Evolutionary conservation across 1,284 basidiomycete species (phyloP).

Genomic region (Xerocomus minutiporus): DNA sequence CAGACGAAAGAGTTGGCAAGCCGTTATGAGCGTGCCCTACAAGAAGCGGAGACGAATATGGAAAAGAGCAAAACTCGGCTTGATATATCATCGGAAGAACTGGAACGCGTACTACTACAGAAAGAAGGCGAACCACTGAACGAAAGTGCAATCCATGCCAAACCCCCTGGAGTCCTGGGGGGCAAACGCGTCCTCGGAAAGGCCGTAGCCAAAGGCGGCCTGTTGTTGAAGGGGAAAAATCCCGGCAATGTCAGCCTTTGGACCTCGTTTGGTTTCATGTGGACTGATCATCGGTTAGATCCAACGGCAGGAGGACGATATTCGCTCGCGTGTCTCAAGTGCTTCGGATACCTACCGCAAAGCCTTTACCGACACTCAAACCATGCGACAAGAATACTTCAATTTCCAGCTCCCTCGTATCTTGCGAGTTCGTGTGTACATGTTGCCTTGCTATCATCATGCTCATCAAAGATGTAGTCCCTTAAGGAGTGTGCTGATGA

Average conservation of each 20-base stretch:
- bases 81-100: conserved; percentile 88
- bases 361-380: conserved; percentile 86
- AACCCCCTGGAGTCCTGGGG: conserved; percentile 49
- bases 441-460: conserved; percentile 1
- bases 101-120: conserved; percentile 88
- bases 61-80: conserved; percentile 89
- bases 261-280: conserved; percentile 3
- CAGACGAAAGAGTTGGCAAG: conserved; percentile 87
- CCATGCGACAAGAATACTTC: conserved; percentile 93
- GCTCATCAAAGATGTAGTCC: conserved; percentile 47
- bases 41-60: conserved; percentile 84
- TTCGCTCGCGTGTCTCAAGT: conserved; percentile 77
- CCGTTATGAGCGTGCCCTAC: conserved; percentile 82
- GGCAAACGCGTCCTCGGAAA: conserved; percentile 77
- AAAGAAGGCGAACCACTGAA: conserved; percentile 92
- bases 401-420: conserved; percentile 95
- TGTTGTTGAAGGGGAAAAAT: conserved; percentile 91
- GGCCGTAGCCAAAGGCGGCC: conserved; percentile 88
- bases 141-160: conserved; percentile 68
- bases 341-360: conserved; percentile 89
- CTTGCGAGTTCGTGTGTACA: conserved; percentile 68
- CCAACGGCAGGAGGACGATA: conserved; percentile 92
- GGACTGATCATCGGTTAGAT: conserved; percentile 49
- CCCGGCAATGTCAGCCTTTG: conserved; percentile 73
- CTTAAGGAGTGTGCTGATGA: conserved; percentile 96